These are phyloP conservation scores for Pneumocystis oryctolagi DNA, from an alignment of 1,139 yeast genomes.

Conservation along the genomic window DNA sequence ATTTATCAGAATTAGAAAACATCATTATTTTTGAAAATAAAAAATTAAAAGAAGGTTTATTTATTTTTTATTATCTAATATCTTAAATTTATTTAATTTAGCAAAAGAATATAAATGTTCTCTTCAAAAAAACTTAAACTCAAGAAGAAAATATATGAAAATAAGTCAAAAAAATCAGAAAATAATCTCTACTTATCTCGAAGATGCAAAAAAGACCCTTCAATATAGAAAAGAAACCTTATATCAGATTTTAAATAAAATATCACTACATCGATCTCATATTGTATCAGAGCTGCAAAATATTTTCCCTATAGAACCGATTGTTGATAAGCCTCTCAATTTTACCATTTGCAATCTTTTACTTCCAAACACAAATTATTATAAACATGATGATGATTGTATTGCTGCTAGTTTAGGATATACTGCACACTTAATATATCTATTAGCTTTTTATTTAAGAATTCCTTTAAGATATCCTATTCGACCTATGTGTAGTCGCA, in stretches of 20 bases:
- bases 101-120: not conserved
- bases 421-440: conserved; percentile 31
- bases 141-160: not conserved
- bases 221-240: not conserved
- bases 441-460: conserved; percentile 31
- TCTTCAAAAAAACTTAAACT: not conserved
- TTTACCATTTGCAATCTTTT: not conserved
- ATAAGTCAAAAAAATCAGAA: not conserved
- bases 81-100: not conserved
- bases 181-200: not conserved
- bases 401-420: conserved; percentile 39
- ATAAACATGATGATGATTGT: conserved; percentile 11
- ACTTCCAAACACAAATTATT: not conserved
- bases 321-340: not conserved
- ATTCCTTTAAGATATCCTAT: conserved; percentile 40
- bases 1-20: not conserved
- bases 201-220: not conserved
- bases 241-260: not conserved
- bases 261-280: not conserved
- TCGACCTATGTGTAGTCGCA: conserved; percentile 36
- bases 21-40: not conserved
- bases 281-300: not conserved
- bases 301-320: not conserved
- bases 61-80: not conserved
- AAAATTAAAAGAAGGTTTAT: not conserved